Evolutionary conservation across 2,329 filamentous ascomycete genomes (phyloP), one percentile per base, ranked within the genome.

Genomic region (Fusarium sp.): DNA sequence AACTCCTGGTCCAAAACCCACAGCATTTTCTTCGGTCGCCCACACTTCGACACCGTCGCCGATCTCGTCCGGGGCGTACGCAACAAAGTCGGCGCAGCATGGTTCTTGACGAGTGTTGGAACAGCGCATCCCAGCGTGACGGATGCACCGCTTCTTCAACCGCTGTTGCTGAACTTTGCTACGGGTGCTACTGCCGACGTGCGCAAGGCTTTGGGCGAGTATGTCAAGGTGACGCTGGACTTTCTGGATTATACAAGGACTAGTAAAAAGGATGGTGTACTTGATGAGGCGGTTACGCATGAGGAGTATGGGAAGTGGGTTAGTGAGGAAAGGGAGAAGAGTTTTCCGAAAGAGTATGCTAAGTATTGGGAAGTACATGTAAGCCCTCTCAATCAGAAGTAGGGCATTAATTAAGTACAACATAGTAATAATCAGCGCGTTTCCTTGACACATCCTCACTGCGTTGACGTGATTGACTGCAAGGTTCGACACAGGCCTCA

Each of bases 111-210:
- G 2, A 83, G 82, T 28, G 74, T 86, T 2, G 84, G 84, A 31
- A 88, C 86, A 0, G 80, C 88, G 0, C 90, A 92, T 71, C 88
- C 90, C 1, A 88, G 85, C 12, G 86, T 90, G 21, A 91, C 90
- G 0, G 90, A 91, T 72, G 90, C 89, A 18, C 89, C 89, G 1
- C 80, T 91, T 4, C 83, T 92, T 10, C 85, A 90, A 64, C 89
- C 89, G 0, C 78, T 85, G 52, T 79, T 91, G 28, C 81, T 91
- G 45, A 84, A 85, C 58, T 86, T 87, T 80, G 87, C 87, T 0
- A 91, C 89, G 0, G 88, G 88, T 0, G 86, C 89, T 0, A 85
- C 81, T 2, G 83, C 90, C n/a, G 80, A 88, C 56, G 85, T 85
- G 2, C 81, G 81, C 44, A 82, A 87, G 59, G 89, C 87, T 1